phyloP scores from a whole-genome alignment of 2,329 filamentous ascomycete species.

The Trichoderma endophyticum region DNA sequence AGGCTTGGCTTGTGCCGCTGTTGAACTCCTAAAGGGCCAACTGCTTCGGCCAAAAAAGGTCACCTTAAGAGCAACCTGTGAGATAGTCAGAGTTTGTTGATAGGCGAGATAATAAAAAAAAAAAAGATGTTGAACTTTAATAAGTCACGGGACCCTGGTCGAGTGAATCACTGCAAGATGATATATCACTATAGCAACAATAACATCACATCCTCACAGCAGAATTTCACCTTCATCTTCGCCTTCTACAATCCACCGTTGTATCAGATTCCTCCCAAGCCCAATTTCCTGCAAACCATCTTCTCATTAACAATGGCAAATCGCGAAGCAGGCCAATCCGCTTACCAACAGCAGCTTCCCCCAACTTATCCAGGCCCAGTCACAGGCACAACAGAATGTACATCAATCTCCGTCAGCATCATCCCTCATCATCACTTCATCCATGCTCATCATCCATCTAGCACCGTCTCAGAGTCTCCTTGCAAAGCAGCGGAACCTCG shows the following conservation, averaged over 20 bases:
- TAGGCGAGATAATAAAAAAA: background rate
- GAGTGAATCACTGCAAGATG: background rate
- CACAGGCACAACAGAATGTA: conserved; percentile 1
- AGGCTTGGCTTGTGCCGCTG: no score
- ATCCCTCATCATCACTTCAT: background rate
- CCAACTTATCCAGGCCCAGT: background rate
- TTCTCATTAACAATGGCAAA: background rate
- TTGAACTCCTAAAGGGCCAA: no score
- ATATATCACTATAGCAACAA: background rate
- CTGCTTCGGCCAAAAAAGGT: no score
- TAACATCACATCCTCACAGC: background rate
- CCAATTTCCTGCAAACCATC: background rate
- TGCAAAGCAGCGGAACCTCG: conserved; percentile 27
- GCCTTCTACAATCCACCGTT: background rate
- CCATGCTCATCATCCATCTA: background rate
- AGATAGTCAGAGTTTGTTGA: background rate
- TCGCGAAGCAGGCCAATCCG: background rate
- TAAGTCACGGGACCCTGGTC: background rate
- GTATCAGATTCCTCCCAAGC: background rate
- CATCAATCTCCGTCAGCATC: background rate
- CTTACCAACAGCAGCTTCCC: background rate
- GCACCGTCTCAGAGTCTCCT: conserved; percentile 27
- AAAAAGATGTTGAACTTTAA: background rate
- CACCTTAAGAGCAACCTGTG: no score
- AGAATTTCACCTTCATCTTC: background rate